Conservation (phyloP, 2,329 filamentous ascomycete species). For the Colletotrichum spinosum region DNA sequence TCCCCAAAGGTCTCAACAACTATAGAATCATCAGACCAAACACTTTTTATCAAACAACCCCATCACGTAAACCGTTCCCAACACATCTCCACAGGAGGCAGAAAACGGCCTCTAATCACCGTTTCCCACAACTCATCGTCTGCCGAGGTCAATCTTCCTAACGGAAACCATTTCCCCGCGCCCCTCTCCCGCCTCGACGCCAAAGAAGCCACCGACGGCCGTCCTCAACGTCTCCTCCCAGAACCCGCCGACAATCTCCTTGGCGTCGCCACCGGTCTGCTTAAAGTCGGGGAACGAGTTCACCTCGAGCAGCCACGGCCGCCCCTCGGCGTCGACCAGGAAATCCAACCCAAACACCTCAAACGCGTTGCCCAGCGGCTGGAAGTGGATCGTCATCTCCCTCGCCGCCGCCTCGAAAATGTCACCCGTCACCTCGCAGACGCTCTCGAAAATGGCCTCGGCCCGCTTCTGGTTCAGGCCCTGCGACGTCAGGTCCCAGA, state of each 20-base stretch:
- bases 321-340: conserved; percentile 75
- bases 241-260: conserved; percentile 77
- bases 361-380: conserved; percentile 87
- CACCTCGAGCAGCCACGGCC: conserved; percentile 84
- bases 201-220: conserved; percentile 77
- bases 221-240: conserved; percentile 79
- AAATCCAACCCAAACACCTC: conserved; percentile 95
- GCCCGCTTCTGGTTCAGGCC: conserved; percentile 58
- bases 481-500: conserved; percentile 71
- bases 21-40: too few relatives aligned
- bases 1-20: too few relatives aligned
- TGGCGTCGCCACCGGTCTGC: conserved; percentile 85
- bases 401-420: conserved; percentile 88
- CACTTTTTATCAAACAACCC: too few relatives aligned
- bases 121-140: conserved; percentile 44
- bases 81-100: neutral
- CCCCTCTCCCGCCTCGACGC: conserved; percentile 41
- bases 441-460: conserved; percentile 76
- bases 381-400: conserved; percentile 90
- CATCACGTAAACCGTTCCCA: too few relatives aligned
- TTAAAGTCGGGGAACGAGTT: conserved; percentile 97
- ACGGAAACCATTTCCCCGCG: conserved; percentile 62
- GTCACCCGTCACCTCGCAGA: conserved; percentile 79
- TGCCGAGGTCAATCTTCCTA: conserved; percentile 65
- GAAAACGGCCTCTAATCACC: conserved; percentile 13